Evolutionary conservation across 1,284 basidiomycete species (phyloP), one percentile per base, ranked within the genome.

Genomic region (Phlebopus sp.): DNA sequence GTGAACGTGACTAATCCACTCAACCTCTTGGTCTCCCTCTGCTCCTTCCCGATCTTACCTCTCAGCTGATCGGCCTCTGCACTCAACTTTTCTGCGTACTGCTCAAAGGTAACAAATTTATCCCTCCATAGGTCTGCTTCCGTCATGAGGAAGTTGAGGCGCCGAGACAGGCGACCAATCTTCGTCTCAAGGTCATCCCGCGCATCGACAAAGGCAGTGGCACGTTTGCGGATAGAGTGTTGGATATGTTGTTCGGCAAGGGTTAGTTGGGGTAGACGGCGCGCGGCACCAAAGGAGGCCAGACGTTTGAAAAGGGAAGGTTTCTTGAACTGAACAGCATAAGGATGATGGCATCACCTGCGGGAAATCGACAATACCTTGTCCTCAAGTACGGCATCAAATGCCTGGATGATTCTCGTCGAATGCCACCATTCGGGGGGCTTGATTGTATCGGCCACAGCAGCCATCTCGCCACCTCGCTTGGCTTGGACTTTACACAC

Each of bases 401-500:
- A 95, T 6, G 90, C 92, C 53, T 89, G 83, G 45, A 97, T 86
- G 59, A 95, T 88, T 18, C 85, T 81, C 10, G 85, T 88, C 37
- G 90, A 90, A 62, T 92, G 84, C 92, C 92, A 97, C 93, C 93
- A 97, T 51, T 84, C 81, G 0, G 93, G 94, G 32, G 86, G 76
- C 61, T 90, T 88, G 64, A 94, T 88, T 54, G 86, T 86, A 61
- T 92, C 90, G 3, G 89, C 88, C 19, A 90, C 86, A 15, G 87
- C 83, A 27, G 84, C 77, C 21, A 84, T 86, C n/a, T 86, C 84
- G 1, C 81, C 85, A 27, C 84, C 87, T 44, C 85, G 77, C 70
- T 89, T 92, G 27, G 84, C 86, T 64, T 86, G 86, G 49, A 89
- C 91, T 66, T 87, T 90, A 74, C 86, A 92, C 35, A 86, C 80